phyloP scores from a whole-genome alignment of 192 early-diverging fungal genomes.

The Coemansia sp. region DNA sequence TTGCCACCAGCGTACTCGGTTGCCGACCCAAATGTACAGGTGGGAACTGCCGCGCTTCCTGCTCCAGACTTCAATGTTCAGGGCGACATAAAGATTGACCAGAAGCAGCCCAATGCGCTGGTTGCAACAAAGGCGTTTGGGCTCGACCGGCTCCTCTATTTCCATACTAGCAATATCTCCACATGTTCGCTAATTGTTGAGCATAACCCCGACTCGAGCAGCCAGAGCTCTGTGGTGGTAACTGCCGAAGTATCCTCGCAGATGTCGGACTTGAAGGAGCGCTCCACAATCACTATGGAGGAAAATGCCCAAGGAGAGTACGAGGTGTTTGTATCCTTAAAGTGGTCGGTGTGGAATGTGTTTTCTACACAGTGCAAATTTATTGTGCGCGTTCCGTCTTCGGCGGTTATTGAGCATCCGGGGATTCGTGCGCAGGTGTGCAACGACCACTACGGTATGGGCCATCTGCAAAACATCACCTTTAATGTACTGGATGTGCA shows the following conservation, averaged over 20 bases:
- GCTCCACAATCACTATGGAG: slow-evolving; percentile 7
- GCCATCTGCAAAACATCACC: slow-evolving; percentile 13
- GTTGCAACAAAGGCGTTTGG: slow-evolving; percentile 20
- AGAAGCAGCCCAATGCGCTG: slow-evolving; percentile 20
- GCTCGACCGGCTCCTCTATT: slow-evolving; percentile 28
- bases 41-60: neutral
- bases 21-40: slow-evolving; percentile 15
- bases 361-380: slow-evolving; percentile 16
- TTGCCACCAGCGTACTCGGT: slow-evolving; percentile 36
- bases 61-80: neutral
- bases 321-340: slow-evolving; percentile 28
- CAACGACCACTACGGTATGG: slow-evolving; percentile 17
- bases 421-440: slow-evolving; percentile 17
- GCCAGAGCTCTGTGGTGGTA: slow-evolving; percentile 14
- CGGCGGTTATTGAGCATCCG: slow-evolving; percentile 10
- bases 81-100: slow-evolving; percentile 10
- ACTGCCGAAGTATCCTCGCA: slow-evolving; percentile 14
- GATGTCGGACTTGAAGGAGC: slow-evolving; percentile 8
- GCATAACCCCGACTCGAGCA: slow-evolving; percentile 16
- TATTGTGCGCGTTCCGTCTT: slow-evolving; percentile 15
- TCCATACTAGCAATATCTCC: slow-evolving; percentile 15
- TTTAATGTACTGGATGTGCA: slow-evolving; percentile 14
- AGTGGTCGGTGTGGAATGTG: slow-evolving; percentile 21
- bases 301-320: slow-evolving; percentile 25
- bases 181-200: slow-evolving; percentile 19